phyloP scores from a whole-genome alignment of 202 grass and related monocot genomes.

The Carex sylvatica region DNA sequence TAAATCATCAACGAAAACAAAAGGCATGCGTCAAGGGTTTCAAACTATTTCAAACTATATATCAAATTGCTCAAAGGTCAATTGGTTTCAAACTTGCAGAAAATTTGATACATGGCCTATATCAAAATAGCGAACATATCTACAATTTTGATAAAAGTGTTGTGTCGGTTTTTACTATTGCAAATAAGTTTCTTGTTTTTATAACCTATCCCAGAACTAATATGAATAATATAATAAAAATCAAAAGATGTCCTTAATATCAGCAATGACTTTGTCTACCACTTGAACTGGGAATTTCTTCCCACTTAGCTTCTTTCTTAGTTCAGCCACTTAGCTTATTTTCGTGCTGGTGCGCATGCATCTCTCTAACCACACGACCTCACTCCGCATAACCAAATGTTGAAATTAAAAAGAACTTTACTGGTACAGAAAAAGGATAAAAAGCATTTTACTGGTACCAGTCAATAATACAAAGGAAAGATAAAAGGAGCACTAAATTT shows the following conservation, averaged over 20 bases:
- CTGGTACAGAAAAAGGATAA: too few species aligned
- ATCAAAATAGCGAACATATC: not conserved
- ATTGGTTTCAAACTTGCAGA: not conserved
- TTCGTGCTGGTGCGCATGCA: too few species aligned
- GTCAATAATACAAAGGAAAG: too few species aligned
- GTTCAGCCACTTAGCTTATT: conserved; percentile 66
- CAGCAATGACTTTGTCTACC: conserved; percentile 56
- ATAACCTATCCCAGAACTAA: not conserved
- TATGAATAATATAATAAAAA: conserved; percentile 2
- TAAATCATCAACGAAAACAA: too few species aligned
- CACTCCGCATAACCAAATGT: too few species aligned
- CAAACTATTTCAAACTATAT: too few species aligned
- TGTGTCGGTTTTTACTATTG: not conserved
- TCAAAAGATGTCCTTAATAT: conserved; percentile 56
- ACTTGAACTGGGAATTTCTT: conserved; percentile 56
- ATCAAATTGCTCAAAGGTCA: not conserved
- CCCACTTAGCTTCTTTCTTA: conserved; percentile 71
- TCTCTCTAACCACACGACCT: too few species aligned
- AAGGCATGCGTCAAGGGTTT: too few species aligned
- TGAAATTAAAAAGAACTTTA: too few species aligned
- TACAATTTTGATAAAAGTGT: not conserved
- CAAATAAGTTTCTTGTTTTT: not conserved
- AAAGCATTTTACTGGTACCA: too few species aligned
- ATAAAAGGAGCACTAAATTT: not conserved
- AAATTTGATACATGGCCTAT: not conserved